Evolutionary conservation across 257 asterid species (phyloP).

Genomic region (Cinchona pubescens): DNA sequence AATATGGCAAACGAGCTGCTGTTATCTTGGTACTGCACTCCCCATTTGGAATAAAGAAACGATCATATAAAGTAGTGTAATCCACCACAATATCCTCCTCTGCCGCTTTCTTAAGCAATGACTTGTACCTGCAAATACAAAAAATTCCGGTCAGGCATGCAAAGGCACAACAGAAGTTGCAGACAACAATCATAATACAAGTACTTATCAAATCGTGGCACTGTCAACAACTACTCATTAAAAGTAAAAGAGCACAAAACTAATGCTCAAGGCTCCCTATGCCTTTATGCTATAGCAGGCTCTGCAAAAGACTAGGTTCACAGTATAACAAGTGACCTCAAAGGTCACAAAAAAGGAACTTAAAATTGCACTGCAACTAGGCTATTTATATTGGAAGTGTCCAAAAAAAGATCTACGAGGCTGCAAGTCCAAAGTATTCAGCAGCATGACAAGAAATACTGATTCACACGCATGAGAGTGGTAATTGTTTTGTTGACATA

Average conservation of each 20-base stretch:
- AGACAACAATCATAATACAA: background rate
- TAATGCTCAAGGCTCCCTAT: background rate
- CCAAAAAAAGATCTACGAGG: background rate
- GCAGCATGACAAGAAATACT: background rate
- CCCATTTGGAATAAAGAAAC: constrained; percentile 50
- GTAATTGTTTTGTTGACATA: background rate
- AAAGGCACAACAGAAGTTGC: background rate
- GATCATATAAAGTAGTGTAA: constrained; percentile 50
- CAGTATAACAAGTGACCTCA: background rate
- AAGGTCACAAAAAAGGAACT: too few relatives aligned
- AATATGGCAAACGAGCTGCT: constrained; percentile 69
- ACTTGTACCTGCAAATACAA: constrained; percentile 52
- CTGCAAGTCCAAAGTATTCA: background rate
- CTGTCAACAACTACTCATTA: background rate
- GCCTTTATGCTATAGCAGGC: too few relatives aligned
- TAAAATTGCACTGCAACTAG: background rate
- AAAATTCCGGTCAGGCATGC: constrained; percentile 12
- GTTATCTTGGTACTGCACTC: constrained; percentile 49
- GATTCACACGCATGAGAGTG: background rate
- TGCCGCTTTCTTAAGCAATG: constrained; percentile 53
- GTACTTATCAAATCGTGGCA: background rate
- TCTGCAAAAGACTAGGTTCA: background rate
- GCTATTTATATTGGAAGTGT: background rate
- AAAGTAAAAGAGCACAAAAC: background rate
- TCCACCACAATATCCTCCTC: constrained; percentile 56